phyloP scores from a whole-genome alignment of 768 basidiomycete genomes.

The Panellus pusillus region DNA sequence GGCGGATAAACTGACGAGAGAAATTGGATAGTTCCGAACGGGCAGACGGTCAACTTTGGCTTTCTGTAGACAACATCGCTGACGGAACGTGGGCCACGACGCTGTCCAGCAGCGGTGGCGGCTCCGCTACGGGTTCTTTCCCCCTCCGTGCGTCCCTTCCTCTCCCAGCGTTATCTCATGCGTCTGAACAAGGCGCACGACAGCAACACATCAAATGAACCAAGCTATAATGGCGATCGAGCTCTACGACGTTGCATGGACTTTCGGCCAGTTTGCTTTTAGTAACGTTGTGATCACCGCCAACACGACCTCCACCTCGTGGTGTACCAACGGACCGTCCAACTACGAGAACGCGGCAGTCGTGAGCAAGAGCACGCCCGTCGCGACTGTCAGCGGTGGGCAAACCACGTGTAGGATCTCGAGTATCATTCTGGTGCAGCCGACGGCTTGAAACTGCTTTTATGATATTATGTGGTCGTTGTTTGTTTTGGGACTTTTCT shows the following conservation, averaged over 20 bases:
- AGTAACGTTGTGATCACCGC: constrained; percentile 16
- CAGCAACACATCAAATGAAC: constrained; percentile 20
- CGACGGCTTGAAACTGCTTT: background rate
- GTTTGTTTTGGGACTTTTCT: too few relatives aligned
- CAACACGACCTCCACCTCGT: constrained; percentile 17
- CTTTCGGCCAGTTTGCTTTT: constrained; percentile 18
- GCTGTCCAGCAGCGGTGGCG: constrained; percentile 14
- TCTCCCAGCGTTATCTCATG: background rate
- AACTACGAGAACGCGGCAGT: constrained; percentile 17
- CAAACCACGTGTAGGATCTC: constrained; percentile 16
- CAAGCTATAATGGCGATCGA: constrained; percentile 20
- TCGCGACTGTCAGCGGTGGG: constrained; percentile 11
- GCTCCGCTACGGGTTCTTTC: constrained; percentile 13
- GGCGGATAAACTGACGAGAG: background rate
- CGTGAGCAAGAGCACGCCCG: constrained; percentile 11
- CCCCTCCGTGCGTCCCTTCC: constrained; percentile 5
- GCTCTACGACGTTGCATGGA: constrained; percentile 18
- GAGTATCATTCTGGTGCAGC: constrained; percentile 9
- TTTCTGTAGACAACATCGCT: constrained; percentile 8
- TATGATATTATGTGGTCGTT: too few relatives aligned
- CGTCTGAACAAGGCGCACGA: background rate
- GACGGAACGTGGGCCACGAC: constrained; percentile 14
- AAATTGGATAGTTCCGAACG: constrained; percentile 3
- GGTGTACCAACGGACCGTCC: constrained; percentile 15
- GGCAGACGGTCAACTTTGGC: constrained; percentile 12